Evolutionary conservation across 1,284 basidiomycete genomes (phyloP).

Genomic region (Coniophora puteana): DNA sequence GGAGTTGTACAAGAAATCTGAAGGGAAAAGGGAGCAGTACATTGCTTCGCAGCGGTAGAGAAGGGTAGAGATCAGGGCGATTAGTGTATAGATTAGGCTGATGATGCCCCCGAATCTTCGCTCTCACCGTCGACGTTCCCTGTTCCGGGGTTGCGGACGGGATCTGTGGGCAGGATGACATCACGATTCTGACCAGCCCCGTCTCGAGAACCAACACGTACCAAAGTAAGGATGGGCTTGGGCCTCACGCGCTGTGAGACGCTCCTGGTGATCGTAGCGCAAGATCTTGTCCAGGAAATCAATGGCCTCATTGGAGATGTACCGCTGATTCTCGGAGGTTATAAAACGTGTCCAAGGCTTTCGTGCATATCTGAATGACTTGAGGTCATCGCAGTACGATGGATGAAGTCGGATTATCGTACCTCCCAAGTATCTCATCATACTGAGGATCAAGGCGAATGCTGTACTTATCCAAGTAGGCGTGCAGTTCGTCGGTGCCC

Average conservation of each 20-base stretch:
- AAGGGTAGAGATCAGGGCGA: conserved; percentile 26
- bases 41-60: conserved; percentile 20
- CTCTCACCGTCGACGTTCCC: conserved; percentile 59
- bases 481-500: conserved; percentile 93
- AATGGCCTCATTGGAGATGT: conserved; percentile 97
- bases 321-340: conserved; percentile 93
- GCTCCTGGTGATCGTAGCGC: conserved; percentile 96
- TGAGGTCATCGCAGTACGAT: conserved; percentile 4
- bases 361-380: conserved; percentile 67
- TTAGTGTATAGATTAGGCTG: conserved; percentile 26
- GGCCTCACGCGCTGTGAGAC: conserved; percentile 90
- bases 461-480: conserved; percentile 90
- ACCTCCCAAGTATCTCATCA: conserved; percentile 86
- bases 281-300: conserved; percentile 96
- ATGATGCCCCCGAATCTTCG: conserved; percentile 70
- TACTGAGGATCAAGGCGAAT: conserved; percentile 91
- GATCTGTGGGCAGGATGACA: conserved; percentile 38
- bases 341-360: conserved; percentile 95
- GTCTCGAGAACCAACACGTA: conserved; percentile 29
- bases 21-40: conserved; percentile 23
- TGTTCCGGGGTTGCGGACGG: conserved; percentile 43
- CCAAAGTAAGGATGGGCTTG: conserved; percentile 90
- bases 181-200: conserved; percentile 14
- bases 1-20: conserved; percentile 12
- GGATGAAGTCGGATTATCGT: conserved; percentile 9